Conservation (phyloP, 2,329 filamentous ascomycete species). For the Rutstroemia sp. region DNA sequence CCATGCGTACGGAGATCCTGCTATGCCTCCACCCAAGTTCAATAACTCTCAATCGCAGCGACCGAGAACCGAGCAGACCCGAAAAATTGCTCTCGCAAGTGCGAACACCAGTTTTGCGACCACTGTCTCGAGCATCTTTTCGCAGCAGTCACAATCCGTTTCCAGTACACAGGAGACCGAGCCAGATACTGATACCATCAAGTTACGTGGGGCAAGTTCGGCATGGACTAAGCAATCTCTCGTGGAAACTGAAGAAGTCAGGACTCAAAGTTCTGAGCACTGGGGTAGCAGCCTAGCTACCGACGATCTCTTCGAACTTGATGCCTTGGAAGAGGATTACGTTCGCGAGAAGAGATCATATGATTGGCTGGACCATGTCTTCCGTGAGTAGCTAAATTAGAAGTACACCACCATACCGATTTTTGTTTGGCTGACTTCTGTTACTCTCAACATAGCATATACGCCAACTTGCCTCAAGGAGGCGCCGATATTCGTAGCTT, state of each 20-base stretch:
- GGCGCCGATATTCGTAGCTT: conserved; percentile 19
- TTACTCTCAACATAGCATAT: conserved; percentile 10
- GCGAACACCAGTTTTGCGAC: conserved; percentile 19
- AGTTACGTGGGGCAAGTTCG: not conserved
- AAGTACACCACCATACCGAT: too few species aligned
- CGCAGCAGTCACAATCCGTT: not conserved
- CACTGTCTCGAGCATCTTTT: conserved; percentile 14
- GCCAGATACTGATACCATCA: conserved; percentile 1
- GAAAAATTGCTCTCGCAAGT: not conserved
- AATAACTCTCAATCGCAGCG: not conserved
- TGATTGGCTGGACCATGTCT: conserved; percentile 3
- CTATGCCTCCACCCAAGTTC: not conserved
- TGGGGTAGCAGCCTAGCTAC: not conserved
- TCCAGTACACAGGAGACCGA: conserved; percentile 12
- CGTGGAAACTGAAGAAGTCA: not conserved
- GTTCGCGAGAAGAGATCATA: not conserved
- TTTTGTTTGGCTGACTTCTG: too few species aligned
- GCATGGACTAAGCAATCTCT: not conserved
- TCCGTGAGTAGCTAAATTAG: not conserved
- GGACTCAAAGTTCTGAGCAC: not conserved
- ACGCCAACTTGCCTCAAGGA: conserved; percentile 16
- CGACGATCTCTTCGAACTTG: not conserved
- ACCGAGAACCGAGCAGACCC: not conserved
- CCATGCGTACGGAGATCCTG: not conserved
- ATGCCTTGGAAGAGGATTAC: not conserved